These are phyloP conservation scores for Triticum timopheevii DNA, from an alignment of 176 grass and related monocot genomes.

Conservation along the genomic window DNA sequence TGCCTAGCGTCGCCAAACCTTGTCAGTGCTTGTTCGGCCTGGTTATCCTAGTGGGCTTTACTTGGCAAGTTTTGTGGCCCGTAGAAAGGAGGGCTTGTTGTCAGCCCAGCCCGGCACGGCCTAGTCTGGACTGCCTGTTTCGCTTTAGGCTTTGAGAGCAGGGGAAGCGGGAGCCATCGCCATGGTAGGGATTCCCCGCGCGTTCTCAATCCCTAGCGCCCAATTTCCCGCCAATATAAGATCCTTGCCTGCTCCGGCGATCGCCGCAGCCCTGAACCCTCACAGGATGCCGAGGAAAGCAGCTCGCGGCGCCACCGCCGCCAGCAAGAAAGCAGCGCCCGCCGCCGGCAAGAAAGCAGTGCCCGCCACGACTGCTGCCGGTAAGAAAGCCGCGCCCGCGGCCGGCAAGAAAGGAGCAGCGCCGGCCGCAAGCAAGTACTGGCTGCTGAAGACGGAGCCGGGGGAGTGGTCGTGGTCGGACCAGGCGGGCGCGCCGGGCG, in stretches of 20 bases:
- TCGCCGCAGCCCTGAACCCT: constrained; percentile 6
- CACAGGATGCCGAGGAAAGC: constrained; percentile 42
- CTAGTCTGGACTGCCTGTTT: no score
- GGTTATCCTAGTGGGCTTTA: background rate
- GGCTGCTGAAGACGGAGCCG: constrained; percentile 86
- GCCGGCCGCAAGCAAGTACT: constrained; percentile 22
- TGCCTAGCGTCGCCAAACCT: background rate
- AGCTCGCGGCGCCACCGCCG: background rate
- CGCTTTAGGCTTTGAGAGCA: background rate
- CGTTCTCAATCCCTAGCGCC: constrained; percentile 23
- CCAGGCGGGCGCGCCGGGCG: constrained; percentile 53
- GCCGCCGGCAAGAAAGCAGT: background rate
- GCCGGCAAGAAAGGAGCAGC: background rate
- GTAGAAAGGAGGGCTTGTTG: background rate
- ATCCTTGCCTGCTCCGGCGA: constrained; percentile 1
- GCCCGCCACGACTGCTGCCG: background rate
- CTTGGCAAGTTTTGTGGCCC: background rate
- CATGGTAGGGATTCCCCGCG: background rate
- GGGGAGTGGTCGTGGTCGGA: constrained; percentile 90
- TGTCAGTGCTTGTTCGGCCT: background rate
- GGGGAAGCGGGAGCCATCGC: background rate
- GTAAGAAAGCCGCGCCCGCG: background rate
- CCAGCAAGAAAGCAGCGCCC: background rate
- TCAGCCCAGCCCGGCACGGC: background rate
- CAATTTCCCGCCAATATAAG: constrained; percentile 37